Base-by-base conservation (phyloP, 2,329 filamentous ascomycete genomes). In the Ascochyta fabae region DNA sequence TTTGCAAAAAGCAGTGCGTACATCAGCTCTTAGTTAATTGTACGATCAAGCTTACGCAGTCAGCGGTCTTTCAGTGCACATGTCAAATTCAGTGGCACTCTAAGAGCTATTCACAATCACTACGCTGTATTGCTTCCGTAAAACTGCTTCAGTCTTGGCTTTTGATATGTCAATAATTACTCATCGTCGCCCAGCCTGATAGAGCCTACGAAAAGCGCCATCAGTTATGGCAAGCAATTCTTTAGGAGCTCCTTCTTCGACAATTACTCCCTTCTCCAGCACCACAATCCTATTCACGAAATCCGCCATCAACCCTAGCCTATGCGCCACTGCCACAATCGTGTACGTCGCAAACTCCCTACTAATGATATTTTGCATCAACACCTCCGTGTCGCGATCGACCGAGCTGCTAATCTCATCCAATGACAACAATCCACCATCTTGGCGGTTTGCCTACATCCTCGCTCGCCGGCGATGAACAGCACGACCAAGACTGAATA, bases 401-500 rank as follows among this genome's bases (percentile, higher is more conserved):
- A 86, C 79, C 46, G 79, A 83, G 44, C 60, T 40, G 27, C 42
- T 60, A 4, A 48, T 50, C 24, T 59, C 58, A 27, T 61, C 58
- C n/a, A 61, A 23, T 13, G 65, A 36, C 33, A 65, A 29, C 31
- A 66, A 43, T 9, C 50, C 52, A 6, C 58, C 47, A 26, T 39
- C 36, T 4, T 12, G 9, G 12, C 39, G 33, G 1, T 26, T 7
- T 2, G 26, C 29, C 16, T 42, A 31, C 24, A 48, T 19, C 12
- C 48, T 33, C 13, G 27, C 54, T 3, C 55, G 40, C 12, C 44
- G 39, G 13, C 44, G 58, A 6, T 87, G 69, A 13, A 87, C 77
- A 0, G 84, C 85, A 0, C 85, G 73, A 0, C 81, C 85, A 0
- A 88, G 79, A 54, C 80, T 84, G 57, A 88, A 85, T 0, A 88